phyloP scores from a whole-genome alignment of 1,284 basidiomycete genomes.

The Heterobasidion occidentale region DNA sequence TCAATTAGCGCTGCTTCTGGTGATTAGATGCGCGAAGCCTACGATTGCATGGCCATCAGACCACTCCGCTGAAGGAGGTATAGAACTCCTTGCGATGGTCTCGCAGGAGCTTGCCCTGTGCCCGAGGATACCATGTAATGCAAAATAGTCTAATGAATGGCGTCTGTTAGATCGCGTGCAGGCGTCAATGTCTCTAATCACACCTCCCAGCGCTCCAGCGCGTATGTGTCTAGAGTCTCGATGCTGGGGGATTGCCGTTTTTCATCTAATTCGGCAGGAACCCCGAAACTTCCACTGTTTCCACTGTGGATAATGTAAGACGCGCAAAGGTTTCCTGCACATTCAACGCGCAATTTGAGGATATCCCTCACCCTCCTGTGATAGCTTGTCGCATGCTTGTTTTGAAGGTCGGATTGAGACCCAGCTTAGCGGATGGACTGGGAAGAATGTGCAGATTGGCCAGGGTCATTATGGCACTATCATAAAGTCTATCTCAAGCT shows the following conservation, averaged over 20 bases:
- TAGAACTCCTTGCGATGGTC: conserved; percentile 76
- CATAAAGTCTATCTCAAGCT: conserved; percentile 52
- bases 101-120: conserved; percentile 56
- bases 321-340: background rate
- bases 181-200: background rate
- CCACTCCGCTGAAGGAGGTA: conserved; percentile 79
- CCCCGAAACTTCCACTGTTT: conserved; percentile 86
- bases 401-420: conserved; percentile 75
- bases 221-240: conserved; percentile 76
- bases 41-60: conserved; percentile 73
- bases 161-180: background rate
- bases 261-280: conserved; percentile 63
- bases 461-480: conserved; percentile 61
- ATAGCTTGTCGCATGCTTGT: conserved; percentile 79
- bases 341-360: background rate
- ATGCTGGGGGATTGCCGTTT: conserved; percentile 46
- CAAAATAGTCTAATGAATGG: conserved; percentile 67
- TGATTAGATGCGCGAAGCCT: conserved; percentile 15
- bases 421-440: conserved; percentile 50
- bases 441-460: conserved; percentile 71
- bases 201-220: conserved; percentile 93
- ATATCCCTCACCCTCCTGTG: conserved; percentile 73
- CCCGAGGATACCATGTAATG: conserved; percentile 99
- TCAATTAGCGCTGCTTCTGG: no score
- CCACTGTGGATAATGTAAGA: conserved; percentile 45